Evolutionary conservation across 257 asterid genomes (phyloP).

Genomic region (Lycium barbarum): DNA sequence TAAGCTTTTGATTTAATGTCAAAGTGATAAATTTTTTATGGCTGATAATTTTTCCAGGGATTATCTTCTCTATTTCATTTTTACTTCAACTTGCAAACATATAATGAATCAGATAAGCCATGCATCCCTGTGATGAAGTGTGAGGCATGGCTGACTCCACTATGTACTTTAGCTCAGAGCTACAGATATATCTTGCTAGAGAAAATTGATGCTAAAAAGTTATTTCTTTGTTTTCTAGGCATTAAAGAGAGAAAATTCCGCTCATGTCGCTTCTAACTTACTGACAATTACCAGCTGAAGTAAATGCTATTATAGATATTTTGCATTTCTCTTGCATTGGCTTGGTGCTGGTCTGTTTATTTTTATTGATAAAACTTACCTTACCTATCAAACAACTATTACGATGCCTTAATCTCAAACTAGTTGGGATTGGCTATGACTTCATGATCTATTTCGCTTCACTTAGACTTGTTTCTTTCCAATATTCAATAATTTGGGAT

Average conservation of each 20-base stretch:
- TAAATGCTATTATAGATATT: neutral
- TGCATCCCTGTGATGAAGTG: constrained; percentile 15
- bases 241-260: neutral
- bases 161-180: neutral
- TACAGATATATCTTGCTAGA: neutral
- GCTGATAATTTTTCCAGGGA: neutral
- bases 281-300: neutral
- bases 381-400: constrained; percentile 7
- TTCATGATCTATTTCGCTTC: neutral
- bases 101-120: neutral
- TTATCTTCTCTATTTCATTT: neutral
- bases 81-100: neutral
- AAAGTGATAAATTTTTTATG: neutral
- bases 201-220: neutral
- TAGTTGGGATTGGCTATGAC: neutral
- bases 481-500: neutral
- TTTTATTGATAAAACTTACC: neutral
- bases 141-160: constrained; percentile 3
- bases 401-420: neutral
- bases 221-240: neutral
- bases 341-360: constrained; percentile 23
- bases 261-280: neutral
- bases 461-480: neutral
- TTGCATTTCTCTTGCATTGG: neutral
- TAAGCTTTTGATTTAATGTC: neutral